Evolutionary conservation across 1,284 basidiomycete species (phyloP).

Genomic region (Irpex lacteus): DNA sequence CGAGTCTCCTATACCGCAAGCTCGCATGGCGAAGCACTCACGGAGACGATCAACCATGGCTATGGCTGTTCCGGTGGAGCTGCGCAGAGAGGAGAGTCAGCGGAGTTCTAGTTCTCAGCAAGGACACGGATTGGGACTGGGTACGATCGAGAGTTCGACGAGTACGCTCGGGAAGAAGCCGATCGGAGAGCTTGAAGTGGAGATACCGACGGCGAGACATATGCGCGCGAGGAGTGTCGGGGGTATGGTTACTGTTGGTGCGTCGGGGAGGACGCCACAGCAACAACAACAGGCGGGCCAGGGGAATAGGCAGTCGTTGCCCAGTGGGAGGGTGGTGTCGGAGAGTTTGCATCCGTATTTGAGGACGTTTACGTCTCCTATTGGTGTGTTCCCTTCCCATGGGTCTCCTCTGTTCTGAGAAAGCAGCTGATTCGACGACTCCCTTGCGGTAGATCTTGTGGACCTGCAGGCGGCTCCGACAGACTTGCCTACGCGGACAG

Average conservation of each 20-base stretch:
- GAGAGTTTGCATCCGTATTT: slow-evolving; percentile 32
- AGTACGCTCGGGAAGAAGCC: slow-evolving; percentile 1
- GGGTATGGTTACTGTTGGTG: background rate
- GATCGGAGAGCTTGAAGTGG: background rate
- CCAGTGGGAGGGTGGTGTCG: slow-evolving; percentile 11
- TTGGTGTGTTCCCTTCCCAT: slow-evolving; percentile 21
- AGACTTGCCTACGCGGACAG: slow-evolving; percentile 8
- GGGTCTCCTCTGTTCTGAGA: background rate
- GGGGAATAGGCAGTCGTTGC: background rate
- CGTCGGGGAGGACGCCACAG: no score
- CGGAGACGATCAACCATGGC: background rate
- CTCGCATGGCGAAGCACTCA: background rate
- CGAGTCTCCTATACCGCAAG: background rate
- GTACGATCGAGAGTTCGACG: background rate
- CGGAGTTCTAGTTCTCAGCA: background rate
- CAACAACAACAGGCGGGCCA: no score
- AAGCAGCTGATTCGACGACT: background rate
- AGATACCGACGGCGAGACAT: background rate
- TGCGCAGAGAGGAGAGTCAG: background rate
- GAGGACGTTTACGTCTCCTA: slow-evolving; percentile 32
- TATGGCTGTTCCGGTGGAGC: background rate
- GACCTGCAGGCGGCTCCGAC: slow-evolving; percentile 3
- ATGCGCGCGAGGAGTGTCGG: background rate
- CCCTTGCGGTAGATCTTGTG: slow-evolving; percentile 9
- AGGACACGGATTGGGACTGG: slow-evolving; percentile 1